Base-by-base conservation (phyloP, 2,329 filamentous ascomycete species). In the Arthroderma sp. region DNA sequence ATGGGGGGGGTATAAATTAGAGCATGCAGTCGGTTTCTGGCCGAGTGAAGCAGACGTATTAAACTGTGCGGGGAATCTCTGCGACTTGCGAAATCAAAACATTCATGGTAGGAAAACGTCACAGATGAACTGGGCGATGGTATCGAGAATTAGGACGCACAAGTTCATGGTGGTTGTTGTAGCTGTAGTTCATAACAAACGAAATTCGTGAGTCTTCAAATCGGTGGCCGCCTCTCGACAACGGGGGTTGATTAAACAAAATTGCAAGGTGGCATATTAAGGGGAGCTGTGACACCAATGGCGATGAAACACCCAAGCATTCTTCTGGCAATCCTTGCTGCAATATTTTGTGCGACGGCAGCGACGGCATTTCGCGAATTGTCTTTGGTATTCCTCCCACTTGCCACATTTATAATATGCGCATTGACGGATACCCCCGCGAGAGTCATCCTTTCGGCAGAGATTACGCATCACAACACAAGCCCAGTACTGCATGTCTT, bases 321-420 rank as follows among this genome's bases (percentile, higher is more conserved):
- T 93, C 72, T 96, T 96, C 68, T 98, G 91, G 66, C 91, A 98
- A 65, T 98, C 91, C 67, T 98, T 98, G 75, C 88, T 95, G 79
- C 91, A 98, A 70, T 95, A 95, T 66, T 98, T 98, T 50, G 91
- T 98, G 53, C 91, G 80, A 55, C 91, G 80, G 68, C 91, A 98
- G 52, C 91, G 82, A 53, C 91, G 82, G 68, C 91, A 98, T 68
- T 98, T 98, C 54, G 91, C 91, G 64, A 98, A 98, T 61, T 98
- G 89, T 50, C 91, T 80, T 34, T 89, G 88, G 62, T 80, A 95
- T 66, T 95, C 85, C 64, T 98, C 91, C 91, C 91, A 98, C 62
- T 94, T 95, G 49, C 89, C 89, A 63, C 91, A 98, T 65, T 94
- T 81, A 68, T 94, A 98, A 68, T 95, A 95, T 44, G 91, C 91